These are phyloP conservation scores for Leishmania amazonensis DNA, from an alignment of 208 protist species.

Conservation along the genomic window DNA sequence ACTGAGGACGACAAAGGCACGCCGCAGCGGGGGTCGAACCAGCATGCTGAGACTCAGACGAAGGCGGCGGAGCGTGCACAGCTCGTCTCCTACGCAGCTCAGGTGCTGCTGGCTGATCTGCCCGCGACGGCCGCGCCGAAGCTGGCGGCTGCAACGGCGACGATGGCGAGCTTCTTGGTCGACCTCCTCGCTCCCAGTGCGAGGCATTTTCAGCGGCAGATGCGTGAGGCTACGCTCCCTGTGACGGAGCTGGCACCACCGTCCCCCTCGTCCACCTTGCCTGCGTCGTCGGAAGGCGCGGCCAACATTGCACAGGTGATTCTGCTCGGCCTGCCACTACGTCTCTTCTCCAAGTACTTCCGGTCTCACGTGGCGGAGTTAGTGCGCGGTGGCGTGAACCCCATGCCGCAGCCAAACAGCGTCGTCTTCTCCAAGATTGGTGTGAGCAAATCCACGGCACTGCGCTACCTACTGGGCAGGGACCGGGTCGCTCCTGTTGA, in stretches of 20 bases:
- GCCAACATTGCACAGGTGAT: constrained; percentile 79
- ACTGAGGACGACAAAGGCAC: neutral
- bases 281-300: neutral
- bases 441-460: constrained; percentile 83
- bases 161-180: constrained; percentile 26
- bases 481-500: constrained; percentile 25
- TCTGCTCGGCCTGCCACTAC: constrained; percentile 73
- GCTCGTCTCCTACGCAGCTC: constrained; percentile 12
- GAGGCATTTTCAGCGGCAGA: constrained; percentile 7
- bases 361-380: constrained; percentile 38
- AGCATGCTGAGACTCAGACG: neutral
- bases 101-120: constrained; percentile 24
- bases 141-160: constrained; percentile 7
- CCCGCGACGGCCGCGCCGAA: neutral
- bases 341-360: constrained; percentile 77
- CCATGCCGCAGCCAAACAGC: constrained; percentile 90
- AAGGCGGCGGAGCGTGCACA: constrained; percentile 19
- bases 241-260: neutral
- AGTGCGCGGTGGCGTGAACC: constrained; percentile 56
- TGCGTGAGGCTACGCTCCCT: neutral
- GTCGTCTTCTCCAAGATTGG: constrained; percentile 87
- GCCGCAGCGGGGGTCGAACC: neutral
- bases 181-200: constrained; percentile 22
- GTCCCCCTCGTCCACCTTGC: neutral
- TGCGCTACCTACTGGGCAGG: constrained; percentile 79